Evolutionary conservation across 1,284 basidiomycete genomes (phyloP), one percentile per base, ranked within the genome.

Genomic region (Ceratobasidium sp.): DNA sequence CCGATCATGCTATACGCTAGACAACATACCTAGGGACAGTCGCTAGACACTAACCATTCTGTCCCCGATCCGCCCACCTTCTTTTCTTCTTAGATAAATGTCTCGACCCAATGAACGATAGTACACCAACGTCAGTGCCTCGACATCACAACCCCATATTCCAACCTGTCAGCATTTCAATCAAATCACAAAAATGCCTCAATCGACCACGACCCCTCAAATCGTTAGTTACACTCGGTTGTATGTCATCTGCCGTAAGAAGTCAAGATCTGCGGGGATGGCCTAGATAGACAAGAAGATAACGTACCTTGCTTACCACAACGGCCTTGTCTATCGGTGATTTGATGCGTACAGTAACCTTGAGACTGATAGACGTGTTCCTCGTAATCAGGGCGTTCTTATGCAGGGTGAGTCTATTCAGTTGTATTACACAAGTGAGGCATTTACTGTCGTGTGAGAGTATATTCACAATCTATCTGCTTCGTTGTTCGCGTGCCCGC

Each of bases 161-260:
- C 43, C 36, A 39, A 14, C n/a, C n/a, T n/a, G n/a, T n/a, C n/a
- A n/a, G n/a, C n/a, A n/a, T n/a, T n/a, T n/a, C n/a, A 55, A 59
- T 36, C 26, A 36, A 39, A 39, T 39, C 67, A 46, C 53, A 36
- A 70, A 70, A 70, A 59, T 70, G 39, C 55, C 67, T 58, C 67
- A 70, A 21, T 14, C 36, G 14, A 14, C 36, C 36, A n/a, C n/a
- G n/a, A n/a, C 23, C 67, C 67, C 67, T 70, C 67, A 43, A 70
- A 70, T 70, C 62, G n/a, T 14, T 52, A 10, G 48, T 16, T 55
- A 30, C 30, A 18, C 36, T 39, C 8, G 14, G 14, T 26, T 34
- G n/a, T n/a, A 55, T 55, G 52, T 55, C 52, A 55, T 55, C 52
- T 55, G 52, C 52, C 52, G 30, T 30, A 55, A 34, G 52, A 0